Evolutionary conservation across 148 eudicot species (phyloP).

Genomic region (Suaeda aralocaspica): DNA sequence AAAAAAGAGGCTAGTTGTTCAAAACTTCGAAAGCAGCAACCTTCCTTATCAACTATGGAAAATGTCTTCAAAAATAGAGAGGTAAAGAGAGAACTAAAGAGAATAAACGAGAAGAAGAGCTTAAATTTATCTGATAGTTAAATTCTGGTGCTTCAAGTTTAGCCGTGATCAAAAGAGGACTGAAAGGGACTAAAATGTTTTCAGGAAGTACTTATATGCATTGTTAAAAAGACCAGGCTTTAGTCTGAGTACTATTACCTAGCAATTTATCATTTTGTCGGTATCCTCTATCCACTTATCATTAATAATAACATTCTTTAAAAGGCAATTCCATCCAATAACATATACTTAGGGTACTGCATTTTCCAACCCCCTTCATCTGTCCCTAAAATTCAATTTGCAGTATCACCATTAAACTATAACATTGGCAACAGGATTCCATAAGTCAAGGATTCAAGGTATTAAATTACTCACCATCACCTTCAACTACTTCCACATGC

Average conservation of each 20-base stretch:
- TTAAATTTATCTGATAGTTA: background rate
- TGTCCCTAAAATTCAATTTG: background rate
- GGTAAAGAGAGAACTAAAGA: background rate
- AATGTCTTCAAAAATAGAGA: background rate
- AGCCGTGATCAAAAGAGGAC: too few species aligned
- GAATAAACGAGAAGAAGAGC: too few species aligned
- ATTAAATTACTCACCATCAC: conserved; percentile 37
- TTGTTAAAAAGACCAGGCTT: too few species aligned
- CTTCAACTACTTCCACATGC: conserved; percentile 37
- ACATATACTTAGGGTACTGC: background rate
- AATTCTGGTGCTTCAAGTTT: background rate
- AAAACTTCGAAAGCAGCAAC: background rate
- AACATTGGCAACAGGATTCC: background rate
- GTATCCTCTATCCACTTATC: too few species aligned
- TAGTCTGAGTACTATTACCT: too few species aligned
- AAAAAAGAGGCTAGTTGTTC: too few species aligned
- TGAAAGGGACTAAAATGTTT: too few species aligned
- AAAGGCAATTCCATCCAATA: too few species aligned
- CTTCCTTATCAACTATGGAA: too few species aligned
- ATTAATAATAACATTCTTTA: too few species aligned
- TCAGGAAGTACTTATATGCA: too few species aligned
- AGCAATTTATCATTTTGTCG: too few species aligned
- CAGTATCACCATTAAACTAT: background rate
- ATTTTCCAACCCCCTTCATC: background rate
- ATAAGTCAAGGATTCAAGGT: background rate